Evolutionary conservation across 2,329 filamentous ascomycete genomes (phyloP), one percentile per base, ranked within the genome.

Genomic region (Xylariaceae sp.): DNA sequence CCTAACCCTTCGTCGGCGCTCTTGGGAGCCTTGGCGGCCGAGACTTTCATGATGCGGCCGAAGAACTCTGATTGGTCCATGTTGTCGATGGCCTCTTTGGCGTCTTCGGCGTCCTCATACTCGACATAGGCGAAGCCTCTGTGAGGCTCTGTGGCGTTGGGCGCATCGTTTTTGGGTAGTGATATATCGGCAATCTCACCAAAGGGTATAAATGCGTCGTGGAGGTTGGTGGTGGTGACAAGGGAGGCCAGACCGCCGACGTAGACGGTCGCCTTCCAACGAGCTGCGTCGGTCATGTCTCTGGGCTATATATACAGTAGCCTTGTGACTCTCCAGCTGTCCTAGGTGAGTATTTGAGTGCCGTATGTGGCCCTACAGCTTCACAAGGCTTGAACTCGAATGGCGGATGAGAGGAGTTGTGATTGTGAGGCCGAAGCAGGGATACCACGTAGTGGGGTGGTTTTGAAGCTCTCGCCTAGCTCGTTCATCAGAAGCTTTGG

Each of bases 51-150:
- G 13, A 94, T 87, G 54, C 90, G 84, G 11, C 94, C 95, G 68
- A 93, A 97, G 42, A 99, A 82, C 73, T 97, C 93, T 55, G 92
- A 88, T 69, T 96, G 91, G 68, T 99, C 90, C 93, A 99, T 97
- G 69, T 99, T 99, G 78, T 97, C 91, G 69, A 99, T 96, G 46
- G 94, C 94, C 72, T 97, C 93, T 65, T 86, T 86, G 28, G 92
- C 93, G 72, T 99, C 94, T 51, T 87, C 83, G 12, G 84, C 80
- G 51, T 90, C 82, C 64, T 97, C 91, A 66, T 89, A 99, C 67
- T 99, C 94, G 46, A 99, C 89, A 69, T 99, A 97, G 53, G 92
- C 94, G 71, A 97, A 99, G 1, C 95, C 94, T 47, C 92, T 81
- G 70, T 99, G 94, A 31, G 84, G 76, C 39, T 95, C 89, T 44